Percentiles rank a stretch among this genome's conserved stretches.
Conservation (phyloP, 2,329 filamentous ascomycete species). For the Leptographium galeiforme region DNA sequence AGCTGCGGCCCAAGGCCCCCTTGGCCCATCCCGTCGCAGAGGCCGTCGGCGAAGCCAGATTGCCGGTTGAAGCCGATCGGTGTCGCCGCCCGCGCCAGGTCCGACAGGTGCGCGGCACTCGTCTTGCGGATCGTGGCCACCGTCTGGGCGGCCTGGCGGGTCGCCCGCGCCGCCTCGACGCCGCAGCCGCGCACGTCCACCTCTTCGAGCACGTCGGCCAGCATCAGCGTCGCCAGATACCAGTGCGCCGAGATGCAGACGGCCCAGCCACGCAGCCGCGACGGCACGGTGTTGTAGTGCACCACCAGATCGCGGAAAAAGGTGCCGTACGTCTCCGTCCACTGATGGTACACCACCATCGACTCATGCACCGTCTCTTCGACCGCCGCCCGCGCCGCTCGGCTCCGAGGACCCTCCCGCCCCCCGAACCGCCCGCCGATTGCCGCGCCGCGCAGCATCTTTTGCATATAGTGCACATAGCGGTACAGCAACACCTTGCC, state of each 20-base stretch:
- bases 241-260: constrained; percentile 43
- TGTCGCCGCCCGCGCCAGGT: constrained; percentile 33
- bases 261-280: constrained; percentile 46
- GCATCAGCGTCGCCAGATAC: constrained; percentile 40
- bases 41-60: neutral
- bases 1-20: neutral
- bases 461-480: constrained; percentile 41
- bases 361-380: constrained; percentile 35
- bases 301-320: constrained; percentile 39
- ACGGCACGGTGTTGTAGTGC: constrained; percentile 34
- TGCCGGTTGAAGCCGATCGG: constrained; percentile 6
- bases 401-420: neutral
- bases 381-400: constrained; percentile 16
- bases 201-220: constrained; percentile 38
- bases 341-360: constrained; percentile 38
- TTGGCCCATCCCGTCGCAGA: neutral
- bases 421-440: neutral
- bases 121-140: constrained; percentile 25
- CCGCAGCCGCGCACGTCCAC: constrained; percentile 28
- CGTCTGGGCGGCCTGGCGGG: constrained; percentile 19
- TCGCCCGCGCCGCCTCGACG: constrained; percentile 13
- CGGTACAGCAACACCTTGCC: constrained; percentile 47
- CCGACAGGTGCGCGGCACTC: constrained; percentile 31
- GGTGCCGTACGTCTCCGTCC: constrained; percentile 35
- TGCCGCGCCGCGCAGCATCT: constrained; percentile 26